A percentile compares a stretch with the other conserved stretches of the same genome.
phyloP scores from a whole-genome alignment of 2,329 filamentous ascomycete species.

The Exserohilum turcica region DNA sequence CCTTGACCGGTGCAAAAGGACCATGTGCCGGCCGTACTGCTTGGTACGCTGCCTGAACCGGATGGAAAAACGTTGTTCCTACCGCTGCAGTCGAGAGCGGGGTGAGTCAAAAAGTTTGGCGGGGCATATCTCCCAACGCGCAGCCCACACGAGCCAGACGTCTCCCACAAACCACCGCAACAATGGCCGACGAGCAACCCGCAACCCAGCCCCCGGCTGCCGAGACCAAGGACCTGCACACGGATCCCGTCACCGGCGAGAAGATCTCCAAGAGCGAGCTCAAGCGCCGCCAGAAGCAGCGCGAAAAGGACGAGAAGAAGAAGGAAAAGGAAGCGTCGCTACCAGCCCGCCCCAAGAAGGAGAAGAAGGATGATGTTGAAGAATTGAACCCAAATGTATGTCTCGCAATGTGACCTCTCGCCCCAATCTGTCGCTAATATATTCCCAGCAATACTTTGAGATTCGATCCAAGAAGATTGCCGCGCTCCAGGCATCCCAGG shows the following conservation, averaged over 20 bases:
- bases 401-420: constrained; percentile 38
- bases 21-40: not conserved
- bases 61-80: constrained; percentile 23
- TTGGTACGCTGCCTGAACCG: constrained; percentile 2
- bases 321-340: constrained; percentile 78
- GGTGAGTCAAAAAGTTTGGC: constrained; percentile 30
- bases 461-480: constrained; percentile 85
- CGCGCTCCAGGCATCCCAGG: constrained; percentile 72
- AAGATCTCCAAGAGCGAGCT: constrained; percentile 65
- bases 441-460: constrained; percentile 84
- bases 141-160: constrained; percentile 25
- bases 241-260: constrained; percentile 94
- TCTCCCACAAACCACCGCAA: constrained; percentile 21
- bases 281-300: constrained; percentile 94
- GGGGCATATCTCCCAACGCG: constrained; percentile 21
- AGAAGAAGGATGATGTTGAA: constrained; percentile 67
- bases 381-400: constrained; percentile 75
- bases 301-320: constrained; percentile 88
- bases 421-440: constrained; percentile 14
- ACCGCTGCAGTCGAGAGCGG: constrained; percentile 17
- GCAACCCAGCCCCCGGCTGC: constrained; percentile 34
- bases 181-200: constrained; percentile 42
- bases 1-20: not conserved
- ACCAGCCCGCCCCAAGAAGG: constrained; percentile 62
- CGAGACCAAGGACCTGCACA: constrained; percentile 67